Percentiles rank a stretch among this genome's conserved stretches.
phyloP scores from a whole-genome alignment of 208 protist genomes.

The Leptomonas pyrrhocoris region DNA sequence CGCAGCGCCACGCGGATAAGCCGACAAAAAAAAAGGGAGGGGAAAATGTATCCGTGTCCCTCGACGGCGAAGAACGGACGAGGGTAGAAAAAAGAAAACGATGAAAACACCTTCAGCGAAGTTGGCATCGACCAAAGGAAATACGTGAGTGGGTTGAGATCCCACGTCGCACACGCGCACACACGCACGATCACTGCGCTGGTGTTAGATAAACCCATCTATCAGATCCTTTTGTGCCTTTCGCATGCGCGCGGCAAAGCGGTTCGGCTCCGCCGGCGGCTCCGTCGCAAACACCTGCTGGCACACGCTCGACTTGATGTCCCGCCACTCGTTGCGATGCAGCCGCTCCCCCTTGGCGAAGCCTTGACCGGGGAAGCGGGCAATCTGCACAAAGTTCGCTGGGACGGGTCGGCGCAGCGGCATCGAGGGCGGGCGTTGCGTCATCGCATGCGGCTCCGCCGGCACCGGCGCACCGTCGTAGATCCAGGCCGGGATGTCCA shows the following conservation, averaged over 20 bases:
- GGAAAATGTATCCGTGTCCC: background rate
- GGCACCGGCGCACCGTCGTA: conserved; percentile 23
- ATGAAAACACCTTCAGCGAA: no score
- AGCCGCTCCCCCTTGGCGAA: conserved; percentile 45
- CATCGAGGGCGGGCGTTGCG: conserved; percentile 7
- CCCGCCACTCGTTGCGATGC: conserved; percentile 28
- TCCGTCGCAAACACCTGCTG: conserved; percentile 23
- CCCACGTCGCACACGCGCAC: no score
- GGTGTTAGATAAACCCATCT: conserved; percentile 41
- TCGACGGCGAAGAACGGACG: no score
- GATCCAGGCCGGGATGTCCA: conserved; percentile 36
- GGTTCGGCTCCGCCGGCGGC: conserved; percentile 25
- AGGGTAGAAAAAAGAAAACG: background rate
- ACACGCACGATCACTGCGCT: background rate
- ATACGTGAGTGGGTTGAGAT: no score
- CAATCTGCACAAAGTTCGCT: conserved; percentile 31
- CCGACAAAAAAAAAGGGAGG: conserved; percentile 1
- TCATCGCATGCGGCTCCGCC: conserved; percentile 16
- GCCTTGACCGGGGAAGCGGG: conserved; percentile 52
- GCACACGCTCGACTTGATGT: conserved; percentile 30
- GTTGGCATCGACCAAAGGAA: no score
- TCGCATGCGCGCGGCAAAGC: conserved; percentile 32
- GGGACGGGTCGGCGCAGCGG: conserved; percentile 35
- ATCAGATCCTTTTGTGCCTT: conserved; percentile 37
- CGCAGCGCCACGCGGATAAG: no score